These are phyloP conservation scores for Mycosarcoma mackinlayi DNA, from an alignment of 1,284 basidiomycete genomes.

Conservation along the genomic window DNA sequence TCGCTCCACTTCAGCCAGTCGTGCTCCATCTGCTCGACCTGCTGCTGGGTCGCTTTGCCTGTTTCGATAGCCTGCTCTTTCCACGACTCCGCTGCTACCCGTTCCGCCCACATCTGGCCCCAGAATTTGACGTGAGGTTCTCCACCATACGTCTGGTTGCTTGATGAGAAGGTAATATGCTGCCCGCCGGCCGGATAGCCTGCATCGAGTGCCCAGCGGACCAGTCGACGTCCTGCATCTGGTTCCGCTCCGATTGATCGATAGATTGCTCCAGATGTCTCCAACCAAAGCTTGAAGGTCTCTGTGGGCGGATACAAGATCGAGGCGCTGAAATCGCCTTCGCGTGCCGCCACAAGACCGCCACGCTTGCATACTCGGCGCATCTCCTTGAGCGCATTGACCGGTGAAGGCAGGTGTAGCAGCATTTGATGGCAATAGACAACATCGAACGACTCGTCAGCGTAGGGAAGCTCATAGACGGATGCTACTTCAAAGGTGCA, in stretches of 20 bases:
- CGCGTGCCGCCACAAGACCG: slow-evolving; percentile 33
- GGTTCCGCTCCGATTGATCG: slow-evolving; percentile 34
- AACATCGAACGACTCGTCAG: slow-evolving; percentile 31
- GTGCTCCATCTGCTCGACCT: slow-evolving; percentile 18
- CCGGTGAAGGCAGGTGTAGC: slow-evolving; percentile 27
- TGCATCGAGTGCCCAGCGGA: slow-evolving; percentile 35
- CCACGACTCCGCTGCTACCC: slow-evolving; percentile 23
- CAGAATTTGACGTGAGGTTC: slow-evolving; percentile 28
- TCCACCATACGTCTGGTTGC: slow-evolving; percentile 30
- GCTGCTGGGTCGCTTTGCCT: slow-evolving; percentile 7
- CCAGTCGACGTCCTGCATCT: slow-evolving; percentile 31
- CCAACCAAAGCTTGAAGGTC: slow-evolving; percentile 19
- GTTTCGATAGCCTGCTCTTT: slow-evolving; percentile 26
- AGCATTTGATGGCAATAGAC: slow-evolving; percentile 44
- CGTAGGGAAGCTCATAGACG: slow-evolving; percentile 27
- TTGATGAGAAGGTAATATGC: slow-evolving; percentile 32
- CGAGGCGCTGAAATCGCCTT: slow-evolving; percentile 20
- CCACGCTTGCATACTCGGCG: slow-evolving; percentile 34
- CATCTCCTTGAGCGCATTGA: slow-evolving; percentile 36
- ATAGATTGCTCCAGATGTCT: slow-evolving; percentile 13
- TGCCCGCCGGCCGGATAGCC: slow-evolving; percentile 14
- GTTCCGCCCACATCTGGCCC: slow-evolving; percentile 38
- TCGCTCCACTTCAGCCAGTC: slow-evolving; percentile 31
- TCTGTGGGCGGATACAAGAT: slow-evolving; percentile 16
- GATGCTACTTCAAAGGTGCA: slow-evolving; percentile 29